These are phyloP conservation scores for Penicillium macrosclerotiorum DNA, from an alignment of 495 filamentous ascomycete genomes.

Conservation along the genomic window DNA sequence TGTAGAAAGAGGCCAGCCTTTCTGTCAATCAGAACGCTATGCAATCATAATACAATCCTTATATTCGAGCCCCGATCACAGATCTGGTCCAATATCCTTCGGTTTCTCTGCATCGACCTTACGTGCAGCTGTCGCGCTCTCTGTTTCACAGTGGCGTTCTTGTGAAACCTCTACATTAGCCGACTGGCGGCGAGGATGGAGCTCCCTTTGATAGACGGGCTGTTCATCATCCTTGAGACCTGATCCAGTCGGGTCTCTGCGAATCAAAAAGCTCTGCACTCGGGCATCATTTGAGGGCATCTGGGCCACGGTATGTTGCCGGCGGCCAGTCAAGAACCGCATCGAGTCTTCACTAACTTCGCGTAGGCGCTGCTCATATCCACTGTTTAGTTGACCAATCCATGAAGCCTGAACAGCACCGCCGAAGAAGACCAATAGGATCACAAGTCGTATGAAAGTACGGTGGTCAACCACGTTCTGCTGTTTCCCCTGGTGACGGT, in stretches of 20 bases:
- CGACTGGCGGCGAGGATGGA: conserved; percentile 22
- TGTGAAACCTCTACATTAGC: neutral
- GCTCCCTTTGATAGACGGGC: conserved; percentile 33
- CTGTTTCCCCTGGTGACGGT: conserved; percentile 56
- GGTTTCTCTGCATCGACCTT: neutral
- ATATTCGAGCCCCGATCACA: neutral
- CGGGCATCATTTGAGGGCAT: conserved; percentile 57
- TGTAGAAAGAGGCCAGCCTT: no score
- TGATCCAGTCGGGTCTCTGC: conserved; percentile 56
- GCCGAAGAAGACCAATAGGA: conserved; percentile 64
- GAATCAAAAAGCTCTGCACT: conserved; percentile 69
- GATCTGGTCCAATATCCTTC: neutral
- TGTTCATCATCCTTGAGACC: conserved; percentile 46
- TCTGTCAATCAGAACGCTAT: neutral
- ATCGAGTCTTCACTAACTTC: conserved; percentile 60
- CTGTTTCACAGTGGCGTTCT: neutral
- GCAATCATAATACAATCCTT: neutral
- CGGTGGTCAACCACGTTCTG: conserved; percentile 67
- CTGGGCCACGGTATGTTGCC: conserved; percentile 44
- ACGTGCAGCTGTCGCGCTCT: conserved; percentile 1
- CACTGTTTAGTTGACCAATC: conserved; percentile 54
- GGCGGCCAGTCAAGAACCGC: conserved; percentile 57
- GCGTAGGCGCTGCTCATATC: conserved; percentile 60
- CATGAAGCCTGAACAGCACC: conserved; percentile 65
- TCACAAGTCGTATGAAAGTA: conserved; percentile 67